Percentiles rank a stretch among this genome's conserved stretches.
phyloP scores from a whole-genome alignment of 2,329 filamentous ascomycete species.

The Aureobasidium sp. region DNA sequence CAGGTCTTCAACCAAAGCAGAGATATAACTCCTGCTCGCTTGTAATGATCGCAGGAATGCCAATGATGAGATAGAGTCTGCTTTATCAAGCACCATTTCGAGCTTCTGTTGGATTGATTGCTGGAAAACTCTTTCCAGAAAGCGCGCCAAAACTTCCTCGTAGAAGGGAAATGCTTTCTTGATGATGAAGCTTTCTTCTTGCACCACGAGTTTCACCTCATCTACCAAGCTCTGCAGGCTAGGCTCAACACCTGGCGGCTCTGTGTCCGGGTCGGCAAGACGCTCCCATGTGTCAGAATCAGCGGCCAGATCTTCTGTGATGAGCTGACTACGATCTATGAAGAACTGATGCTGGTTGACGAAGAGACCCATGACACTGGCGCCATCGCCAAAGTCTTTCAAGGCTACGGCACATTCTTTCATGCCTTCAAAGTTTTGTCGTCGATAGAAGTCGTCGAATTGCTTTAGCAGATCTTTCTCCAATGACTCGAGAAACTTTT shows the following conservation, averaged over 20 bases:
- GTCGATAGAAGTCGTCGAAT: slow-evolving; percentile 93
- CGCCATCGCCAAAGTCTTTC: slow-evolving; percentile 90
- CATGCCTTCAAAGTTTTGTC: slow-evolving; percentile 97
- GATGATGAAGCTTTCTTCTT: slow-evolving; percentile 95
- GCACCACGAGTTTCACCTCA: slow-evolving; percentile 90
- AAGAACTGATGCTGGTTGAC: slow-evolving; percentile 99
- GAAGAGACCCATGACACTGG: slow-evolving; percentile 90
- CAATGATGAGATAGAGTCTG: slow-evolving; percentile 80
- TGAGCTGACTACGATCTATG: slow-evolving; percentile 87
- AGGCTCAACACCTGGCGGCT: slow-evolving; percentile 84
- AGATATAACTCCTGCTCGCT: slow-evolving; percentile 83
- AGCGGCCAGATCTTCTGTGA: slow-evolving; percentile 73
- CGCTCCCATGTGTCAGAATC: slow-evolving; percentile 77
- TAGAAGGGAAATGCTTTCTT: slow-evolving; percentile 94
- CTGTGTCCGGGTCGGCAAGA: slow-evolving; percentile 87
- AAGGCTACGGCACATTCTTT: slow-evolving; percentile 91
- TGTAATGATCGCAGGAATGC: slow-evolving; percentile 88
- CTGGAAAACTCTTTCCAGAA: slow-evolving; percentile 92
- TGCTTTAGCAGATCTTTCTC: slow-evolving; percentile 94
- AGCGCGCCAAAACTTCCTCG: slow-evolving; percentile 86
- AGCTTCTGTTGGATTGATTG: slow-evolving; percentile 95
- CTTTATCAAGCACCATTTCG: slow-evolving; percentile 93
- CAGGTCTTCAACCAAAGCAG: slow-evolving; percentile 79
- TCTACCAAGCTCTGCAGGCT: slow-evolving; percentile 87
- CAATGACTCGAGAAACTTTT: slow-evolving; percentile 92